These are phyloP conservation scores for Henckelia pumila DNA, from an alignment of 257 asterid species.

Conservation along the genomic window DNA sequence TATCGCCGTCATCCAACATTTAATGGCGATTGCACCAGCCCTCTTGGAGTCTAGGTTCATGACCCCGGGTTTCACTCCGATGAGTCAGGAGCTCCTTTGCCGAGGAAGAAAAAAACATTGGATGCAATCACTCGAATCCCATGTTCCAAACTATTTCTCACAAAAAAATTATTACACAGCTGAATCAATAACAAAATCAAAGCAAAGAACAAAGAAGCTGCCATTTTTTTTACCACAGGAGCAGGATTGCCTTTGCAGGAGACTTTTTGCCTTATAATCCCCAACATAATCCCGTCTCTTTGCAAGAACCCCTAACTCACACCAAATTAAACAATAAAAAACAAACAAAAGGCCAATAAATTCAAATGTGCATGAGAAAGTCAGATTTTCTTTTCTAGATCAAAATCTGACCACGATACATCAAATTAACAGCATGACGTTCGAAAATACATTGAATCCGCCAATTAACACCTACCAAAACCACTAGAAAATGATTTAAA, in stretches of 20 bases:
- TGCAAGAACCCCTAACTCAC: slow-evolving; percentile 26
- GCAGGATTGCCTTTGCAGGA: slow-evolving; percentile 40
- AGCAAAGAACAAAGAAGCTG: slow-evolving; percentile 2
- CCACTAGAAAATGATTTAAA: too few species aligned
- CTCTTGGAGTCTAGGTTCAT: slow-evolving; percentile 67
- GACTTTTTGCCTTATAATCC: slow-evolving; percentile 41
- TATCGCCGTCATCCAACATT: slow-evolving; percentile 94
- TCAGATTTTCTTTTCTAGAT: too few species aligned
- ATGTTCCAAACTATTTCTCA: slow-evolving; percentile 37
- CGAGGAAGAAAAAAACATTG: slow-evolving; percentile 60
- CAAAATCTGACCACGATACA: slow-evolving; percentile 18
- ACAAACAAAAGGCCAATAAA: not conserved
- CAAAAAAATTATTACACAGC: not conserved
- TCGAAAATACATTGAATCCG: too few species aligned
- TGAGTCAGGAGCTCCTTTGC: slow-evolving; percentile 32
- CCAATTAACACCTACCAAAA: too few species aligned
- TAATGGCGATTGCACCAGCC: slow-evolving; percentile 80
- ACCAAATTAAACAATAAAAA: slow-evolving; percentile 17
- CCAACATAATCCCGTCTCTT: slow-evolving; percentile 46
- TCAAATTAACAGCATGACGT: not conserved
- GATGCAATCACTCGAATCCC: slow-evolving; percentile 54
- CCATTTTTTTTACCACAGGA: slow-evolving; percentile 27
- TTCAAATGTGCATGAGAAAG: slow-evolving; percentile 1
- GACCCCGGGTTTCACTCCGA: slow-evolving; percentile 47
- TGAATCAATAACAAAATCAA: slow-evolving; percentile 17